Base-by-base conservation (phyloP, 2,329 filamentous ascomycete genomes). In the Rasamsonia emersonii region DNA sequence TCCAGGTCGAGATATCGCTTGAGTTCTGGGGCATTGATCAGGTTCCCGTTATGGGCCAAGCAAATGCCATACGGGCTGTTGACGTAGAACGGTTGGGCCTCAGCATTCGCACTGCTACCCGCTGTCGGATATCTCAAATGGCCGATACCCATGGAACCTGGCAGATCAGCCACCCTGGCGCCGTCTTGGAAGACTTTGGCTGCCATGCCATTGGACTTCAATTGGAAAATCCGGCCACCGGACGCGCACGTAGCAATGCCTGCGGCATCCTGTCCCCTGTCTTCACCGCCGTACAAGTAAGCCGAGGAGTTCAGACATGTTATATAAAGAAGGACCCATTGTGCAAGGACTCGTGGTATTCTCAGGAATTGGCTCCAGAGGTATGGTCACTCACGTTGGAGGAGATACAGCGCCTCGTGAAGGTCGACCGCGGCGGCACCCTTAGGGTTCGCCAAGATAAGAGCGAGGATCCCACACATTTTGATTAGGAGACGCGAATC, bases 61-160 rank as follows among this genome's bases (percentile, higher is more conserved):
- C 73, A 82, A 47, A 93, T 81, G 28, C 86, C 86, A 53, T 86
- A 91, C 1, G 84, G 85, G 36, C 73, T 75, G 65, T 93, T 93
- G 49, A 91, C 85, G 54, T 91, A 94, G 59, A 95, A 93, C 0
- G 88, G 88, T 60, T 94, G 86, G 8, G 85, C 84, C 61, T 94
- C 86, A 5, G 85, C 79, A 50, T 85, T 89, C 37, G 76, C 76
- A 44, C 80, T 83, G 55, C 79, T 91, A 36, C 88, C 88, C 9
- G 83, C 82, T 5, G 88, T 95, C 8, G 88, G 88, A 59, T 95
- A 95, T 55, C 88, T 72, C 45, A 95, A 61, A 59, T 95, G 88
- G 24, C 76, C 82, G 38, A 94, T 71, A 40, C 85, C 86, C 82
- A 91, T 88, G 59, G 76, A 89, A 19, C 86, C 86, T 9, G 85